Evolutionary conservation across 2,329 filamentous ascomycete genomes (phyloP), one percentile per base, ranked within the genome.

Genomic region (Phialophora macrospora): DNA sequence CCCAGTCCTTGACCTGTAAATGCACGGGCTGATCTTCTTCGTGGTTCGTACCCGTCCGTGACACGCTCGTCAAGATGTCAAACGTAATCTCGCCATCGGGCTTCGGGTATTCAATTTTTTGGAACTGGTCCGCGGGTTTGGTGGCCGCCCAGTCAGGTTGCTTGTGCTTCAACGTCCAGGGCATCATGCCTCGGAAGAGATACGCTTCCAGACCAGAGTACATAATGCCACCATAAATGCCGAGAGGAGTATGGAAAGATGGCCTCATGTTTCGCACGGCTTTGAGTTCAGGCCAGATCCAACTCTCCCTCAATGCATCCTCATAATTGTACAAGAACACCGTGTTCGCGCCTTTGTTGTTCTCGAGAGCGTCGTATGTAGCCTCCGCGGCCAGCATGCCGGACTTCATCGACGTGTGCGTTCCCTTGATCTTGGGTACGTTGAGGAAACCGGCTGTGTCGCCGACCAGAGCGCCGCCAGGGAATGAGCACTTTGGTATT

Each of bases 21-120:
- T 99, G 95, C 58, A 97, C 93, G 0, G 95, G 95, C 80, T 99
- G 93, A 78, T 99, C 95, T 80, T 99, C 95, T 79, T 98, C 95
- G 79, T 99, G 95, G 80, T 98, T 98, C 34, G 95, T 99, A 46
- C 95, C 95, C 4, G 95, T 98, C 64, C 95, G 88, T 71, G 90
- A 96, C 14, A 99, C 95, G 74, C 91, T 96, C 1, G 95, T 99
- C 75, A 99, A 80, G 71, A 99, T 96, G 77, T 99, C 95, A 75
- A 99, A 99, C 70, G 88, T 92, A 77, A 99, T 89, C 80, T 96
- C 90, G 72, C 93, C 93, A 76, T 99, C 95, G 1, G 95, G 95
- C 82, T 98, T 99, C 62, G 92, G 91, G 75, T 99, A 99, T 75
- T 96, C 92, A 74, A 99, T 98, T 82, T 95, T 96, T 72, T 85